A percentile compares a stretch with the other conserved stretches of the same genome.
These are phyloP conservation scores for Melaleuca quinquenervia DNA, from an alignment of 345 rosid species.

Conservation along the genomic window DNA sequence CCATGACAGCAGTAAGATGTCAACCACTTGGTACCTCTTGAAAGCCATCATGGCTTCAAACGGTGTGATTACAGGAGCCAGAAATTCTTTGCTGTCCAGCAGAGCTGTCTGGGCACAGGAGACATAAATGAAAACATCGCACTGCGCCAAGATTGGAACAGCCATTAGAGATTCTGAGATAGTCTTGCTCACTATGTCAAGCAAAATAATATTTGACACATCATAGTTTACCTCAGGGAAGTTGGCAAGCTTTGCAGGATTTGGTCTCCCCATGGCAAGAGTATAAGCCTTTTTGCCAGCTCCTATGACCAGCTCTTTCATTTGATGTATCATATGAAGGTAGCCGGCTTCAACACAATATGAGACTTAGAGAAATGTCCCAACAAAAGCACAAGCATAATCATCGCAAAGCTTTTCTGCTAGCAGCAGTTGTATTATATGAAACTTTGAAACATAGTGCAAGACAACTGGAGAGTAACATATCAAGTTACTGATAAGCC, in stretches of 20 bases:
- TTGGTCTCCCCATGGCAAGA: conserved; percentile 90
- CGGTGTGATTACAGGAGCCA: conserved; percentile 87
- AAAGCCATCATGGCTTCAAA: conserved; percentile 89
- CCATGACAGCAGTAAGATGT: neutral
- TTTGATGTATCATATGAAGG: conserved; percentile 77
- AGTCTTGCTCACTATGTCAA: neutral
- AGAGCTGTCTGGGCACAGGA: conserved; percentile 93
- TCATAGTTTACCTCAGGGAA: conserved; percentile 62
- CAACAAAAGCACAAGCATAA: neutral
- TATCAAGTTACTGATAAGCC: neutral
- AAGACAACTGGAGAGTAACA: neutral
- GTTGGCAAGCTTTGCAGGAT: conserved; percentile 93
- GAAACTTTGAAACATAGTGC: neutral
- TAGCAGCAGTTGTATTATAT: neutral
- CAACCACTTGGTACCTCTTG: conserved; percentile 36
- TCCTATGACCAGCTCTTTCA: conserved; percentile 59
- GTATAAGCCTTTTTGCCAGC: conserved; percentile 83
- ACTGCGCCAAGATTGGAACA: conserved; percentile 24
- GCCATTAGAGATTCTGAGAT: neutral
- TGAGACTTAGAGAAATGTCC: neutral
- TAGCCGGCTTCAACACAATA: conserved; percentile 68
- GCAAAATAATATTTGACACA: neutral
- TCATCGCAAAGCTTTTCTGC: neutral
- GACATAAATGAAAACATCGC: conserved; percentile 75
- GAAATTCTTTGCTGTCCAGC: conserved; percentile 85